These are phyloP conservation scores for Lichtheimia corymbifera DNA, from an alignment of 371 early-diverging fungal species.

Conservation along the genomic window DNA sequence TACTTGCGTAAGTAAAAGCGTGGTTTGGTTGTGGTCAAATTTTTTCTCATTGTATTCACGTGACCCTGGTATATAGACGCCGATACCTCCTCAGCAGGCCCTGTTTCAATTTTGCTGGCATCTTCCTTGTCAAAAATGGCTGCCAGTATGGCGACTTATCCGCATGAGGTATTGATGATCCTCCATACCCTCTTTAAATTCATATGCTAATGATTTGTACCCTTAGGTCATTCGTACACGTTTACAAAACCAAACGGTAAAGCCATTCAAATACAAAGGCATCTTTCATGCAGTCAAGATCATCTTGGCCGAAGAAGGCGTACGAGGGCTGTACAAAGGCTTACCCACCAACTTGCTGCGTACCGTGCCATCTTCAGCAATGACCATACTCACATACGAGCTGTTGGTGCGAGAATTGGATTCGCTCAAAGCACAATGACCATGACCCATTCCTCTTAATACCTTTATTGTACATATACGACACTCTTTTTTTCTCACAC, in stretches of 20 bases:
- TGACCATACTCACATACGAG: conserved; percentile 91
- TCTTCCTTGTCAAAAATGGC: conserved; percentile 87
- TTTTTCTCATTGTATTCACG: neutral
- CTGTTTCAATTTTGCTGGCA: conserved; percentile 71
- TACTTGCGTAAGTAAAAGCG: conserved; percentile 52
- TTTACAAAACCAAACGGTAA: conserved; percentile 80
- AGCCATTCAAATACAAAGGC: conserved; percentile 77
- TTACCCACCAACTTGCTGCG: conserved; percentile 85
- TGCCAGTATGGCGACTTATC: conserved; percentile 87
- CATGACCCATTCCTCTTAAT: too few species aligned
- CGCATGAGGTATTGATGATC: conserved; percentile 48
- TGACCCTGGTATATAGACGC: conserved; percentile 10
- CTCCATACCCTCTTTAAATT: neutral
- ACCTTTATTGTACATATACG: too few species aligned
- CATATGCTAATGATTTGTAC: neutral
- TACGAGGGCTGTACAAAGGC: conserved; percentile 86
- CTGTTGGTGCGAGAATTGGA: conserved; percentile 41
- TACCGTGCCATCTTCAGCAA: conserved; percentile 87
- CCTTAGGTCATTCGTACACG: conserved; percentile 80
- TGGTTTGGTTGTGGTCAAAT: too few species aligned
- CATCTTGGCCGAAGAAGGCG: conserved; percentile 80
- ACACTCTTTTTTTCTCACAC: too few species aligned
- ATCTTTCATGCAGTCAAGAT: conserved; percentile 72
- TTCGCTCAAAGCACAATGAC: conserved; percentile 22
- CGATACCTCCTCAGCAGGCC: conserved; percentile 32